Evolutionary conservation across 805 yeast species (phyloP).

Genomic region (Candida fluviatilis): DNA sequence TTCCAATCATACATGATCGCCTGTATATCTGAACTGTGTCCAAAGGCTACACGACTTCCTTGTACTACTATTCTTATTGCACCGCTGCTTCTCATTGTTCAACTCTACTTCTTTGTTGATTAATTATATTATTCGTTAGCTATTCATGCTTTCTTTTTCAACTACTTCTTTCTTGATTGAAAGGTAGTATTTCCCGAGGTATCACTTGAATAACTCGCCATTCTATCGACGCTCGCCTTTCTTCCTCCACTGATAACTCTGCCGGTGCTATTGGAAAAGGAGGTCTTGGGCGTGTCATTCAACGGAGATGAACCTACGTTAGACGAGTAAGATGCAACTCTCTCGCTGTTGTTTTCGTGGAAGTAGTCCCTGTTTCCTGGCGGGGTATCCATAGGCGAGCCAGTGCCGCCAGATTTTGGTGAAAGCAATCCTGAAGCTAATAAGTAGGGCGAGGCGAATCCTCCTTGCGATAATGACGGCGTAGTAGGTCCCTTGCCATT

Average conservation of each 20-base stretch:
- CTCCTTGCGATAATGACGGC: slow-evolving; percentile 32
- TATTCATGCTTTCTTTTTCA: slow-evolving; percentile 1
- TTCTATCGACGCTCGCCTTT: slow-evolving; percentile 24
- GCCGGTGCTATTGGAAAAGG: slow-evolving; percentile 21
- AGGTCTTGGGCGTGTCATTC: slow-evolving; percentile 16
- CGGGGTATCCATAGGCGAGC: slow-evolving; percentile 6
- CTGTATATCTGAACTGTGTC: too few relatives aligned
- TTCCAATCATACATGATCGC: too few relatives aligned
- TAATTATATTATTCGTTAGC: too few relatives aligned
- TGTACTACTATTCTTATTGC: background rate
- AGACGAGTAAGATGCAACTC: background rate
- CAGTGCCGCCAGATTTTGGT: slow-evolving; percentile 30
- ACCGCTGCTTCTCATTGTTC: background rate
- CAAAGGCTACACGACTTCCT: too few relatives aligned
- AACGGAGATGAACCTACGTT: background rate
- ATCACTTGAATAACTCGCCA: slow-evolving; percentile 40
- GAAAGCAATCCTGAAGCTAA: slow-evolving; percentile 60
- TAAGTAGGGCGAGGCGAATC: slow-evolving; percentile 66
- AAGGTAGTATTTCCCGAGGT: slow-evolving; percentile 36
- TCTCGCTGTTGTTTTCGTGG: slow-evolving; percentile 4
- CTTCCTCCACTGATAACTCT: slow-evolving; percentile 19
- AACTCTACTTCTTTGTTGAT: too few relatives aligned
- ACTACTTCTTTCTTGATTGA: slow-evolving; percentile 31
- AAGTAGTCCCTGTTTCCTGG: slow-evolving; percentile 1
- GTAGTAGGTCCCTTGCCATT: slow-evolving; percentile 31